phyloP scores from a whole-genome alignment of 345 rosid genomes.

The Pugionium dolabratum region DNA sequence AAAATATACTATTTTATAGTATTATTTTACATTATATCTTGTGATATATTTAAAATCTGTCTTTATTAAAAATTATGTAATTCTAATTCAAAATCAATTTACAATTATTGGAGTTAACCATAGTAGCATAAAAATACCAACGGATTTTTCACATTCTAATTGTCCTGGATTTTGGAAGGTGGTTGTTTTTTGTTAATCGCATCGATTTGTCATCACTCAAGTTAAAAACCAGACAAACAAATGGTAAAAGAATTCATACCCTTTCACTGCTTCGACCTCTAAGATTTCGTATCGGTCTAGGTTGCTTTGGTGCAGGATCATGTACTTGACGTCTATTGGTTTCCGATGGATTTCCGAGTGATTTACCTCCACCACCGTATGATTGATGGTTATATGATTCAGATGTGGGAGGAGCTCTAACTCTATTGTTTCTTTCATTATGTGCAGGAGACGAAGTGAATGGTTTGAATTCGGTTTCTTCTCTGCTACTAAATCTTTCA shows the following conservation, averaged over 20 bases:
- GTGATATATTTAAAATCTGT: too few species aligned
- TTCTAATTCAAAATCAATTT: too few species aligned
- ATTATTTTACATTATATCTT: too few species aligned
- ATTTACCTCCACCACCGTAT: constrained; percentile 20
- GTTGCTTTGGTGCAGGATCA: constrained; percentile 14
- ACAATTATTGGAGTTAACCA: too few species aligned
- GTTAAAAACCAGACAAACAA: too few species aligned
- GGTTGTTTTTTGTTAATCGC: too few species aligned
- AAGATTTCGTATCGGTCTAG: constrained; percentile 29
- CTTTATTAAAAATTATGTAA: too few species aligned
- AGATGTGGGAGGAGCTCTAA: constrained; percentile 18
- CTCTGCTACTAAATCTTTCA: constrained; percentile 41
- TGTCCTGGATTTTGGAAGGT: too few species aligned
- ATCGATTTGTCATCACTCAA: too few species aligned
- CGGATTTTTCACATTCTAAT: too few species aligned
- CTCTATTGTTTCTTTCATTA: constrained; percentile 27
- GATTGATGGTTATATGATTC: constrained; percentile 20
- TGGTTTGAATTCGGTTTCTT: constrained; percentile 50
- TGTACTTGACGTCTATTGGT: constrained; percentile 2
- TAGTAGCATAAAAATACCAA: too few species aligned
- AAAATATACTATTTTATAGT: too few species aligned
- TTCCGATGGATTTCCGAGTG: constrained; percentile 19
- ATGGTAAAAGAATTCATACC: constrained; percentile 3
- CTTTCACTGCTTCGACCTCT: constrained; percentile 33
- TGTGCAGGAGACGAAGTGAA: constrained; percentile 54